Evolutionary conservation across 116 monocot genomes (phyloP).

Genomic region (Posidonia oceanica): DNA sequence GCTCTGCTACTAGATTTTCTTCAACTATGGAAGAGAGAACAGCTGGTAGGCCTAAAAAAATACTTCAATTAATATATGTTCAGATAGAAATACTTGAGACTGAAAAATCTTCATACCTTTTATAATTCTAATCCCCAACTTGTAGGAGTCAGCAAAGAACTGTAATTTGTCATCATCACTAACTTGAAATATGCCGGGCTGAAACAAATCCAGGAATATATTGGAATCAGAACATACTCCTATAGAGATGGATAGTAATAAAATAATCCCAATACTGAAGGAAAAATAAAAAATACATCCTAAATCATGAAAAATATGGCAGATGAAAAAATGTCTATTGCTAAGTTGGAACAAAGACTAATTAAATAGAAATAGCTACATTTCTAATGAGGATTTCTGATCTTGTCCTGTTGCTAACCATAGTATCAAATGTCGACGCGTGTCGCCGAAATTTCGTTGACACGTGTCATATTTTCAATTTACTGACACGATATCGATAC

Average conservation of each 20-base stretch:
- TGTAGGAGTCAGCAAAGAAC: conserved; percentile 56
- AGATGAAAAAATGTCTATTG: too few relatives aligned
- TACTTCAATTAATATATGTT: not conserved
- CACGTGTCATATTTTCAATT: too few relatives aligned
- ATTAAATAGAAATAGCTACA: too few relatives aligned
- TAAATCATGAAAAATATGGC: too few relatives aligned
- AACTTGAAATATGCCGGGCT: conserved; percentile 27
- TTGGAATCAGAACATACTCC: not conserved
- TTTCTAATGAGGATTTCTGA: too few relatives aligned
- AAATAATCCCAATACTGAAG: not conserved
- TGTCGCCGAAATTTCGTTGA: too few relatives aligned
- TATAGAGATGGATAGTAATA: not conserved
- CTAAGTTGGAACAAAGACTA: too few relatives aligned
- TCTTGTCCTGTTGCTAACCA: too few relatives aligned
- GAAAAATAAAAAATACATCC: too few relatives aligned
- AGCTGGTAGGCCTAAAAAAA: conserved; percentile 29
- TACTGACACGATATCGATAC: too few relatives aligned
- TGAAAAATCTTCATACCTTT: conserved; percentile 31
- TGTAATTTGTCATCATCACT: conserved; percentile 31
- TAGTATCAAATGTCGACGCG: too few relatives aligned
- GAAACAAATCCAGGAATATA: conserved; percentile 11
- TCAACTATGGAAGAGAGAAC: conserved; percentile 30
- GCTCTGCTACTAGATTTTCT: conserved; percentile 64
- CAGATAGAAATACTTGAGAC: not conserved
- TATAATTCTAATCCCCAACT: conserved; percentile 41